Base-by-base conservation (phyloP, 2,329 filamentous ascomycete genomes). In the Sordariomycetes sp. region DNA sequence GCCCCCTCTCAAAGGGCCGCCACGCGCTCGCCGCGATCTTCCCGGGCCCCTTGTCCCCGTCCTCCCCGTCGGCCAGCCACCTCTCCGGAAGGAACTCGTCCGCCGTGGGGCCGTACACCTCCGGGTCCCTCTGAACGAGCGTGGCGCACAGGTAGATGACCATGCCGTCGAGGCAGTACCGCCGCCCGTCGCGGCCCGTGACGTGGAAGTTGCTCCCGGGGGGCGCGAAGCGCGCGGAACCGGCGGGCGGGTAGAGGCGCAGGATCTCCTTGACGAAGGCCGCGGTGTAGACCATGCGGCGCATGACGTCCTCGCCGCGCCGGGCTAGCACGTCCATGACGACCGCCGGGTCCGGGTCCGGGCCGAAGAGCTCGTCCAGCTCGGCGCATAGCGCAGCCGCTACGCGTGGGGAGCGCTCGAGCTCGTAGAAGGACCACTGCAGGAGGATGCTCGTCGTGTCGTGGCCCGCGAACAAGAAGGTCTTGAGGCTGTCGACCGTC, bases 1-100 rank as follows among this genome's bases (percentile, higher is more conserved):
- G 73, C 0, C 80, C 80, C 54, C 76, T 71, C 62, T 79, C 76
- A 63, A 83, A 84, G 0, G 79, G 73, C 18, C 80, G 70, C 71
- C 73, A 83, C 1, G 78, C 76, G 59, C 75, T 73, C 54, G 57
- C 46, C 46, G 46, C 20, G 20, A 22, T 11, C 48, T 14, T 25
- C 24, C 5, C 16, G 6, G 20, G 20, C 50, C n/a, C 18, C 35
- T 40, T 40, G 22, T 58, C 34, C 22, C 12, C 48, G 20, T 53
- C 51, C 14, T 35, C 57, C 34, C 20, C 46, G 20, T 61, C 58
- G 10, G 51, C 55, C 48, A 61, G 55, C 72, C 73, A 76, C 4
- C 74, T 65, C 63, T 76, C 74, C 0, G 74, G 74, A 6, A 68
- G 63, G 55, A 71, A 76, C 57, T 67, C 66, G 40, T 70, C 63